Percentiles rank a stretch among this genome's conserved stretches.
phyloP scores from a whole-genome alignment of 441 rosid species.

The Corymbia citriodora region DNA sequence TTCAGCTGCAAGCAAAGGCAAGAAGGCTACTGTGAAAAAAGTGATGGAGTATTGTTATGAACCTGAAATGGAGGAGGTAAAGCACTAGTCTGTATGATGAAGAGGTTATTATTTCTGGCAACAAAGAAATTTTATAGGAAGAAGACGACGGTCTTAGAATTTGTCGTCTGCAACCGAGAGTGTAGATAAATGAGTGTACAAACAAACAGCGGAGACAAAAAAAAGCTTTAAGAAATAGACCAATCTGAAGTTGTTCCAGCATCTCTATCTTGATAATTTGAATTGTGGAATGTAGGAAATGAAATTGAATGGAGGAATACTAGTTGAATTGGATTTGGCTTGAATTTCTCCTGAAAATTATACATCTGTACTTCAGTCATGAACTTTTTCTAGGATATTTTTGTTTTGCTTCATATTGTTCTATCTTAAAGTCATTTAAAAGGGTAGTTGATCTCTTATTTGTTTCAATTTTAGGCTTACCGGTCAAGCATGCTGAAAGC shows the following conservation, averaged over 20 bases:
- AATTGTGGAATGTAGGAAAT: not conserved
- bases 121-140: not conserved
- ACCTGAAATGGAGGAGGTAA: constrained; percentile 99
- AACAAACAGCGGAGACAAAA: not conserved
- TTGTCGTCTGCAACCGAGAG: not conserved
- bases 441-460: constrained; percentile 3
- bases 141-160: not conserved
- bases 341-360: not conserved
- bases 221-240: not conserved
- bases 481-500: constrained; percentile 97
- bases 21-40: constrained; percentile 52
- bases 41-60: constrained; percentile 95
- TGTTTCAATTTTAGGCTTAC: constrained; percentile 44
- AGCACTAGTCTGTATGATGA: not conserved
- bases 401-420: not conserved
- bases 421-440: not conserved
- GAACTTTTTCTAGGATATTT: not conserved
- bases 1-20: constrained; percentile 49
- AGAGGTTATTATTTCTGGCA: not conserved
- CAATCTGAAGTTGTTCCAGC: not conserved
- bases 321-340: not conserved
- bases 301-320: not conserved
- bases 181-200: not conserved
- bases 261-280: not conserved
- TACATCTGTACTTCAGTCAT: not conserved